A percentile compares a stretch with the other conserved stretches of the same genome.
These are phyloP conservation scores for Annulohypoxylon maeteangense DNA, from an alignment of 495 filamentous ascomycete genomes.

Conservation along the genomic window DNA sequence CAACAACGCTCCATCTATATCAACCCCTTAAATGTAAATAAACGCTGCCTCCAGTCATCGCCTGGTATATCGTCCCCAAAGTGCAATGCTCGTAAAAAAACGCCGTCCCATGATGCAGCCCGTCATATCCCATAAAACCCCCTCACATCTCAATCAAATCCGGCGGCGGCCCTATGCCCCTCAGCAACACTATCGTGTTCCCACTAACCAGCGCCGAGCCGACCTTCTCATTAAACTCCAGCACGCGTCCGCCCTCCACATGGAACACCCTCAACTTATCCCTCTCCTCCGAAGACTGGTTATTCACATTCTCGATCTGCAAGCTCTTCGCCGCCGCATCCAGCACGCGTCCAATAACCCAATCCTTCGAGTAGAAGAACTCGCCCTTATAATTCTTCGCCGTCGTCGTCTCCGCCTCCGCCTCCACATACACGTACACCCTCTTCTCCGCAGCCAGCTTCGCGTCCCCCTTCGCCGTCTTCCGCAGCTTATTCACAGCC, in stretches of 20 bases:
- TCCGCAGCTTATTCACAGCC: slow-evolving; percentile 80
- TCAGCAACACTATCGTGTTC: slow-evolving; percentile 87
- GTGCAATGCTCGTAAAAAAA: slow-evolving; percentile 37
- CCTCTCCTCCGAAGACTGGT: slow-evolving; percentile 79
- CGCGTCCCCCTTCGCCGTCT: slow-evolving; percentile 86
- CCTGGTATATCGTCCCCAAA: slow-evolving; percentile 34
- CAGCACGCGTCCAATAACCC: slow-evolving; percentile 87
- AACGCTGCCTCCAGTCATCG: neutral
- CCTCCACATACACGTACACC: slow-evolving; percentile 86
- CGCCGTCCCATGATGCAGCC: slow-evolving; percentile 39
- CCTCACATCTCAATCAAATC: slow-evolving; percentile 58
- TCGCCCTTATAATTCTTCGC: slow-evolving; percentile 79
- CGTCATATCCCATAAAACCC: slow-evolving; percentile 14
- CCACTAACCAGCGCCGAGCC: slow-evolving; percentile 77
- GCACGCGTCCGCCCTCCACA: slow-evolving; percentile 84
- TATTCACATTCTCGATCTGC: slow-evolving; percentile 89
- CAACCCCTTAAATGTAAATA: slow-evolving; percentile 15
- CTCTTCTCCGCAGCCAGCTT: slow-evolving; percentile 81
- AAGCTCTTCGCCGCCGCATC: slow-evolving; percentile 86
- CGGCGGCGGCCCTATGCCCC: slow-evolving; percentile 76
- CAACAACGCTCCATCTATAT: slow-evolving; percentile 15
- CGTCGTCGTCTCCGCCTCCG: slow-evolving; percentile 79
- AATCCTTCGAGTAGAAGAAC: slow-evolving; percentile 86
- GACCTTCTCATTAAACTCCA: slow-evolving; percentile 86
- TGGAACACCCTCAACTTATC: slow-evolving; percentile 87